Evolutionary conservation across 371 early-diverging fungal genomes (phyloP), one percentile per base, ranked within the genome.

Genomic region (Saksenaea vasiformis): DNA sequence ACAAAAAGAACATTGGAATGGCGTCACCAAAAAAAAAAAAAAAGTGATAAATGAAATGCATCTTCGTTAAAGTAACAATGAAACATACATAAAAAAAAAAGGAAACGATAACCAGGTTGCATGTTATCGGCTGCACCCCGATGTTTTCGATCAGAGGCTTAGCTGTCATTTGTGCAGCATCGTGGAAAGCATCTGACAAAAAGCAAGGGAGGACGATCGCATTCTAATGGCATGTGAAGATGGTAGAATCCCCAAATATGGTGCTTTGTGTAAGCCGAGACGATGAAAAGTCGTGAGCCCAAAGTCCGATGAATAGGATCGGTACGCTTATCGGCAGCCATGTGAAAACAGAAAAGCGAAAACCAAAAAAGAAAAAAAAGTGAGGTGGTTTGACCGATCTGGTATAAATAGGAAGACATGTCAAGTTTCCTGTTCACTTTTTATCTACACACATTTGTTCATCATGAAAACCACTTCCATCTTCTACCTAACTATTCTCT

Each of bases 211-310:
- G 51, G 51, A 47, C 51, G 51, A 47, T 47, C 51, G n/a, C 51
- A 10, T 22, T 47, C 1, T 47, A 17, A n/a, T 47, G 51, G 10
- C 51, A 47, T 47, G 51, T 47, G 51, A 47, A 47, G 51, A 47
- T 47, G 3, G 24, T 19, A 47, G 51, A 47, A 47, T 8, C 51
- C 22, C 51, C 51, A 22, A 31, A 47, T 47, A 47, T 47, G 22
- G 51, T 22, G 51, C 22, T 19, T 47, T 47, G 51, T 47, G 51
- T 47, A 47, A 47, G 51, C 51, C 51, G 51, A 47, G 51, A 47
- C 22, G 51, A 47, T 22, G 51, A 47, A 47, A 47, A 47, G 22
- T n/a, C 51, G 51, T 47, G 22, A 47, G 1, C 22, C 51, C 51
- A 47, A 47, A 47, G 51, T 47, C 51, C 51, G 51, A 47, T 22